Base-by-base conservation (phyloP, 306 rosid genomes). In the Bauhinia variegata region DNA sequence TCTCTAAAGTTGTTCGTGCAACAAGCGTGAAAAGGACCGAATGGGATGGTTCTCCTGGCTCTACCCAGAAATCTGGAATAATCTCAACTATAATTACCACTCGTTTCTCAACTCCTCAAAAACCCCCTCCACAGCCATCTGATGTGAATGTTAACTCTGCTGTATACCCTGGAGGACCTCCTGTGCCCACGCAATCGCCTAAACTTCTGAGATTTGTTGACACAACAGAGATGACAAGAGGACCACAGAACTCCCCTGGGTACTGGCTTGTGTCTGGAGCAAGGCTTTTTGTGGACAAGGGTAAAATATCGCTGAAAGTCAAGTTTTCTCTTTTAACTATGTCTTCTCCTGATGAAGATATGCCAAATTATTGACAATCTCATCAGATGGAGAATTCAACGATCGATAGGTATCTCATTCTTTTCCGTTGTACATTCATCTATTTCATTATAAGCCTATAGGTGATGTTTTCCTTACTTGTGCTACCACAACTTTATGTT, bases 261-360 rank as follows among this genome's bases (percentile, higher is more conserved):
- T 91, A 88, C 58, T 91, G 97, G 97, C 84, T 85, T 71, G 97
- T 91, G 53, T 91, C 96, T 0, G 97, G 97, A 1, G 97, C 92
- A 73, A 79, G 86, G 78, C 93, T 91, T 31, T 12, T 33, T 2
- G 87, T 88, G 59, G 97, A 88, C 50, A 82, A 75, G 73, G 96
- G 89, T 53, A 91, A 88, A 74, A 91, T 91, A 68, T 91, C 91
- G 63, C 82, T 91, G 3, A 79, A 74, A 76, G 97, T 91, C 46
- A 91, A 81, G 82, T 91, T 80, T 68, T 86, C 96, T 63, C 96
- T 91, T 70, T 74, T 88, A 70, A 74, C 91, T 1, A 76, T 81
- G 82, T 67, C 79, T 54, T 68, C 55, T 43, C 89, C 89, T 0
- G 97, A 91, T 66, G 97, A 91, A 54, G 95, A 87, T 11, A 61